Evolutionary conservation across 2,329 filamentous ascomycete species (phyloP).

Genomic region (Colletotrichum paranaense): DNA sequence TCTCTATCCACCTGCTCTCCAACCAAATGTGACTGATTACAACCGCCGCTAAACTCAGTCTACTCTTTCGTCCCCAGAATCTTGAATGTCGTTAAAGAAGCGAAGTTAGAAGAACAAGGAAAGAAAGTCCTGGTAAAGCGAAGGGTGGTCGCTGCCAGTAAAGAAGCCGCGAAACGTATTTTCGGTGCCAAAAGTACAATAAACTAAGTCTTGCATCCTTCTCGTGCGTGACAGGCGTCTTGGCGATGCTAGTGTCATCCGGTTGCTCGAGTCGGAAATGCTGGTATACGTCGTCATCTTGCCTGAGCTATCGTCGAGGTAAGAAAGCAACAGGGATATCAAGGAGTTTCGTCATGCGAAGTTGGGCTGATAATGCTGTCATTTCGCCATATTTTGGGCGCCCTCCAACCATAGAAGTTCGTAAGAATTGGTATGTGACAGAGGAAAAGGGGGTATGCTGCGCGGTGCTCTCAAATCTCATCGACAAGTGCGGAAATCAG

Average conservation of each 20-base stretch:
- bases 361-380: slow-evolving; percentile 6
- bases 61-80: slow-evolving; percentile 3
- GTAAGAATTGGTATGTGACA: slow-evolving; percentile 35
- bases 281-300: not conserved
- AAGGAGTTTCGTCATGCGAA: slow-evolving; percentile 27
- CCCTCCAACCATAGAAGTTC: slow-evolving; percentile 34
- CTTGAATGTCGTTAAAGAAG: slow-evolving; percentile 19
- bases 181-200: slow-evolving; percentile 32
- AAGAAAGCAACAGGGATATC: slow-evolving; percentile 25
- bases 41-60: slow-evolving; percentile 19
- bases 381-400: slow-evolving; percentile 23
- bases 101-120: slow-evolving; percentile 38
- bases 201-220: slow-evolving; percentile 14
- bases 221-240: not conserved
- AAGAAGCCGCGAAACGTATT: slow-evolving; percentile 33
- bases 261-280: not conserved
- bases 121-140: slow-evolving; percentile 35
- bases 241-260: not conserved
- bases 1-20: slow-evolving; percentile 1
- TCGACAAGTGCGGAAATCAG: slow-evolving; percentile 29
- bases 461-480: slow-evolving; percentile 43
- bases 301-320: not conserved
- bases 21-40: slow-evolving; percentile 23
- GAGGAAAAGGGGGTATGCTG: slow-evolving; percentile 48
- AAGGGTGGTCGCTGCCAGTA: slow-evolving; percentile 6